Conservation (phyloP, 225 moss, liverwort and hornwort genomes). For the Neckera pumila region DNA sequence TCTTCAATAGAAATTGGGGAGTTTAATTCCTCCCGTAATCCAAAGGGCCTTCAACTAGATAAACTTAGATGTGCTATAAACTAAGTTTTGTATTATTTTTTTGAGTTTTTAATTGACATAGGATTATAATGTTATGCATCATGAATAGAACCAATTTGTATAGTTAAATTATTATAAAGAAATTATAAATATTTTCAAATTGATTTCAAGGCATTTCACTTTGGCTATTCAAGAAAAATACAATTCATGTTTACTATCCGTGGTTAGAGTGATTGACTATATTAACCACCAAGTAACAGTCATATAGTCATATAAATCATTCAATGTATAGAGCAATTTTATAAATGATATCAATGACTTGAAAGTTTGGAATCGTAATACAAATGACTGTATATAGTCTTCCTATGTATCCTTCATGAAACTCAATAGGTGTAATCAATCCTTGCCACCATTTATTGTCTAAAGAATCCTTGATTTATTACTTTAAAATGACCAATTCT, state of each 20-base stretch:
- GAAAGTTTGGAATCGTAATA: not conserved
- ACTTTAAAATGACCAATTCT: not conserved
- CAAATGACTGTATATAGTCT: not conserved
- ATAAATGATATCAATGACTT: not conserved
- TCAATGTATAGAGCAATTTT: not conserved
- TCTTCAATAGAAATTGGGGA: rapidly evolving
- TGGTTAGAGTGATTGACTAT: not conserved
- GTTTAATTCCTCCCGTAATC: not conserved
- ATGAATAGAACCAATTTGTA: not conserved
- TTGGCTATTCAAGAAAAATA: not conserved
- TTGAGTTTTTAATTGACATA: too few relatives aligned
- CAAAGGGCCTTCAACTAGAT: not conserved
- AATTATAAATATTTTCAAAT: not conserved
- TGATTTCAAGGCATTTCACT: not conserved
- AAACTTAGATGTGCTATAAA: not conserved
- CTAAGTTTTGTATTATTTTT: not conserved
- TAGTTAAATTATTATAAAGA: not conserved
- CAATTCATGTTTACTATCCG: rapidly evolving
- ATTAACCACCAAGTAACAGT: not conserved
- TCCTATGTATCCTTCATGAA: rapidly evolving
- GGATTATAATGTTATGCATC: not conserved
- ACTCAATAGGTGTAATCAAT: not conserved
- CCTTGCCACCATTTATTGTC: not conserved
- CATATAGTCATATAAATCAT: not conserved
- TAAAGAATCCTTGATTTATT: not conserved